Percentiles rank a stretch among this genome's conserved stretches.
phyloP scores from a whole-genome alignment of 2,329 filamentous ascomycete species.

The Cladosporium sp. region DNA sequence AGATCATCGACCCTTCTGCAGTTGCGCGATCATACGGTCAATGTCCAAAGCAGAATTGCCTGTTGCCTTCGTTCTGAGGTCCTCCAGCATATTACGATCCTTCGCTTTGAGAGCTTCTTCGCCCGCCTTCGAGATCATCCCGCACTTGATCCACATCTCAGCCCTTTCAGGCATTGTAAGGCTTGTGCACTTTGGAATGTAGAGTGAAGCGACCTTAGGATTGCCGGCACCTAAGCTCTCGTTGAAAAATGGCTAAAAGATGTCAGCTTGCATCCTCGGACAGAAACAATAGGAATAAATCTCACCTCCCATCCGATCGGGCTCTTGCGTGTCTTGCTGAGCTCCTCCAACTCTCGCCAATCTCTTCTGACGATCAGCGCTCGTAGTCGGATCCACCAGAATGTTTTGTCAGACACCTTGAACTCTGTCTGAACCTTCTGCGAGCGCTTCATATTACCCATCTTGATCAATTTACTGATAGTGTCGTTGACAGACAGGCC shows the following conservation, averaged over 20 bases:
- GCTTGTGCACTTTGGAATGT: constrained; percentile 79
- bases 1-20: constrained; percentile 25
- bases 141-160: constrained; percentile 95
- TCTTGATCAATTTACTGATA: constrained; percentile 76
- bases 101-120: constrained; percentile 83
- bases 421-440: constrained; percentile 88
- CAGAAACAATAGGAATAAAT: constrained; percentile 13
- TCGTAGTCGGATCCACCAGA: constrained; percentile 79
- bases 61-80: constrained; percentile 67
- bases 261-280: constrained; percentile 12
- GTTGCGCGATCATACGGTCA: constrained; percentile 63
- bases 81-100: constrained; percentile 68
- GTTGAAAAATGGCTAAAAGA: constrained; percentile 77
- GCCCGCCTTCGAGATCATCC: constrained; percentile 78
- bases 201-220: constrained; percentile 72
- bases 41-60: constrained; percentile 69
- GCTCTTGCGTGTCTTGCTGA: constrained; percentile 69
- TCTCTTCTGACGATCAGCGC: constrained; percentile 84
- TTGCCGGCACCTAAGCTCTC: constrained; percentile 84
- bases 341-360: constrained; percentile 88
- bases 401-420: constrained; percentile 83
- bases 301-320: constrained; percentile 94
- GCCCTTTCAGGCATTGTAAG: constrained; percentile 64
- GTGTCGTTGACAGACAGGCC: constrained; percentile 88
- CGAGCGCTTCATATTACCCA: constrained; percentile 76